phyloP scores from a whole-genome alignment of 768 basidiomycete genomes.

The Kwoniella pini region DNA sequence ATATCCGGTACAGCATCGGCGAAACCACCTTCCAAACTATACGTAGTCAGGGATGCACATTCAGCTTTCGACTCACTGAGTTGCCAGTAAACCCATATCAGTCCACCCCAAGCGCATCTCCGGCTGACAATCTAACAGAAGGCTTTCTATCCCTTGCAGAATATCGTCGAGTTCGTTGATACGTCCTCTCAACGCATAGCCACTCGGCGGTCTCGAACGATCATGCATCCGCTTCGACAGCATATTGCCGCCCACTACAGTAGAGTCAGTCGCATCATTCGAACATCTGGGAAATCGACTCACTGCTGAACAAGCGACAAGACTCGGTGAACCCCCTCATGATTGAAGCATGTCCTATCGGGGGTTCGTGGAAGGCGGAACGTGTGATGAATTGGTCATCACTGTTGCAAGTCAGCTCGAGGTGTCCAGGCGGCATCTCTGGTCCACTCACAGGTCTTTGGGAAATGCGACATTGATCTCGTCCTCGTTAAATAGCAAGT shows the following conservation, averaged over 20 bases:
- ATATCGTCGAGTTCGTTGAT: slow-evolving; percentile 5
- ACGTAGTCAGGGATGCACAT: neutral
- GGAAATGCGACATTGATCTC: slow-evolving; percentile 10
- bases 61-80: neutral
- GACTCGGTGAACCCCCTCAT: slow-evolving; percentile 1
- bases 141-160: neutral
- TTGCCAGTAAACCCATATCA: neutral
- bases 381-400: slow-evolving; percentile 6
- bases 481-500: slow-evolving; percentile 5
- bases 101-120: neutral
- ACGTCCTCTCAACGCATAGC: neutral
- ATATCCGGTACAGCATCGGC: slow-evolving; percentile 4
- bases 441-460: neutral
- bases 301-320: slow-evolving; percentile 5
- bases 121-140: slow-evolving; percentile 2
- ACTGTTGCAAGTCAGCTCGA: neutral
- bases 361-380: neutral
- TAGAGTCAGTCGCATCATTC: neutral
- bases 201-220: slow-evolving; percentile 3
- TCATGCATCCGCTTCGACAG: slow-evolving; percentile 7
- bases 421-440: neutral
- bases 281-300: neutral
- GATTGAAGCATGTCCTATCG: slow-evolving; percentile 1
- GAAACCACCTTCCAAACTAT: slow-evolving; percentile 2
- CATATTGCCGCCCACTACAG: slow-evolving; percentile 4